Percentiles rank a stretch among this genome's conserved stretches.
These are phyloP conservation scores for Cokeromyces recurvatus DNA, from an alignment of 371 early-diverging fungal species.

Conservation along the genomic window DNA sequence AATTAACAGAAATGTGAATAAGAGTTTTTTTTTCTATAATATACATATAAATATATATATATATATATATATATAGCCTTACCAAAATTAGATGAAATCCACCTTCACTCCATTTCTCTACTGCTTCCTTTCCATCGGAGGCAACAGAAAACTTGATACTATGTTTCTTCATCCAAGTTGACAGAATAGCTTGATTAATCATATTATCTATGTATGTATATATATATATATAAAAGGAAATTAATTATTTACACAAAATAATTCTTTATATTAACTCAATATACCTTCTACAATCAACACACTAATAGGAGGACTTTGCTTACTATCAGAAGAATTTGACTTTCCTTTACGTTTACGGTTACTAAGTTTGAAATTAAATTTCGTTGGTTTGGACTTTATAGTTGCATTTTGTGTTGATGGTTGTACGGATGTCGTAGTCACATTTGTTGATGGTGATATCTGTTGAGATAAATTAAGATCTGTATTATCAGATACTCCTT, in stretches of 20 bases:
- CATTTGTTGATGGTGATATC: background rate
- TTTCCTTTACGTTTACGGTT: slow-evolving; percentile 34
- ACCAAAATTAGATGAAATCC: slow-evolving; percentile 76
- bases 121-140: slow-evolving; percentile 72
- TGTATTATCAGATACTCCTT: no score
- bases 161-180: slow-evolving; percentile 70
- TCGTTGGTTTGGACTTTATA: slow-evolving; percentile 12
- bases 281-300: slow-evolving; percentile 84
- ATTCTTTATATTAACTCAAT: no score
- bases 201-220: slow-evolving; percentile 53
- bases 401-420: no score
- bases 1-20: background rate
- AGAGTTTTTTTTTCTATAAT: background rate
- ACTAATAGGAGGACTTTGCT: slow-evolving; percentile 63
- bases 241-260: background rate
- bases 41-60: background rate
- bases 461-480: no score
- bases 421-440: background rate
- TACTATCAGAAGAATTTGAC: slow-evolving; percentile 22
- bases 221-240: no score
- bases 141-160: slow-evolving; percentile 70
- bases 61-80: slow-evolving; percentile 18
- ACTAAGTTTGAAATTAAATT: slow-evolving; percentile 31
- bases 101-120: slow-evolving; percentile 66
- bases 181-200: slow-evolving; percentile 72